Evolutionary conservation across 306 rosid genomes (phyloP).

Genomic region (Quercus cerris): DNA sequence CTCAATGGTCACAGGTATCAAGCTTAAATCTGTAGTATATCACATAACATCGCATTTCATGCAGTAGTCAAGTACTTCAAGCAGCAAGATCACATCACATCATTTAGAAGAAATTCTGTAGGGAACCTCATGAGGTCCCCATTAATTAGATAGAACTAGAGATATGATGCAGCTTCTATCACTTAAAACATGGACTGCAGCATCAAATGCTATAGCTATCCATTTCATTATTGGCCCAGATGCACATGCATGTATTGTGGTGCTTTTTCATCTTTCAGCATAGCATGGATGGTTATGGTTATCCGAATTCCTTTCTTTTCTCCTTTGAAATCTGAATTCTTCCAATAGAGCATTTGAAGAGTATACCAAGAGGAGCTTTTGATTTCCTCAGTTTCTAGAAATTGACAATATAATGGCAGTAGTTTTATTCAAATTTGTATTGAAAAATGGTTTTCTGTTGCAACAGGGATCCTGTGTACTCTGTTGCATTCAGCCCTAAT

Average conservation of each 20-base stretch:
- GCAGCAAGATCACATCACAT: neutral
- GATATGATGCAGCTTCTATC: neutral
- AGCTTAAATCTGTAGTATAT: neutral
- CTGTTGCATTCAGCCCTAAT: conserved; percentile 90
- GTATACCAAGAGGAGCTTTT: neutral
- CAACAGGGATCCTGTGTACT: conserved; percentile 68
- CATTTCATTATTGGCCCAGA: neutral
- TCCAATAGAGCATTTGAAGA: neutral
- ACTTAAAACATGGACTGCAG: neutral
- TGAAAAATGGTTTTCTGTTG: neutral
- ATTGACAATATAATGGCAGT: too few species aligned
- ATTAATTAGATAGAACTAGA: too few species aligned
- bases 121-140: too few species aligned
- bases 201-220: neutral
- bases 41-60: neutral
- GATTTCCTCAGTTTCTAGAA: too few species aligned
- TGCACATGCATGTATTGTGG: neutral
- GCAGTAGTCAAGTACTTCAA: neutral
- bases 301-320: too few species aligned
- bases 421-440: too few species aligned
- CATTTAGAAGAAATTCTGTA: neutral
- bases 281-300: neutral
- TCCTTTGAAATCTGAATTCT: neutral
- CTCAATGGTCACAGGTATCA: conserved; percentile 58
- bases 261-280: neutral